Evolutionary conservation across 345 rosid species (phyloP), one percentile per base, ranked within the genome.

Genomic region (Gossypium mustelinum): DNA sequence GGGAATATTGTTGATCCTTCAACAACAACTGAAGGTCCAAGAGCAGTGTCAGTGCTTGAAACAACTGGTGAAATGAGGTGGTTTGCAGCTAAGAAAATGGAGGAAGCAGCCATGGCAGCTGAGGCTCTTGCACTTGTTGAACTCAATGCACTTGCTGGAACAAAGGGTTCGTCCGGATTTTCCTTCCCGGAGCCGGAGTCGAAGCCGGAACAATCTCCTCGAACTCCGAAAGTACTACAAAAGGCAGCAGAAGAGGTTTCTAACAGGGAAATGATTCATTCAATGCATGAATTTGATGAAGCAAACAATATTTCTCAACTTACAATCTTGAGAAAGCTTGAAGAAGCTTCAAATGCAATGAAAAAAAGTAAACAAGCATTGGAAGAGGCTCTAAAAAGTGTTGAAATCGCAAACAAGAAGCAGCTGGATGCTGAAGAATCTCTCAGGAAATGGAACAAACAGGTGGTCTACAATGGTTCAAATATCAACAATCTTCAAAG

Each of bases 361-460:
- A 91, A 84, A 73, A 81, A 80, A 54, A 86, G 97, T 29, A 93
- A 91, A 75, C 83, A 83, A 70, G 97, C 89, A 54, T 75, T 94
- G 7, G 92, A 92, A 81, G 89, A 81, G 44, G 97, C 97, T 61
- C 77, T 92, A 60, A 87, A 80, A 79, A 83, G 89, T 73, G 80
- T 94, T 14, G 97, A 94, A 72, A 83, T 84, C 2, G 98, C 98
- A 25, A 87, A 80, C 45, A 82, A 79, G 72, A 89, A 89, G 84
- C 97, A 94, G 77, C 81, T 84, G 12, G 94, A 87, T 63, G 97
- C 91, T 11, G 90, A 91, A 52, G 92, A 88, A 54, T 97, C 94
- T 48, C 78, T 92, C 47, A 76, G 86, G 17, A 87, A 78, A 14
- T 94, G 97, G 98, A 76, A 80, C 34, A 81, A 72, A 72, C 79